Evolutionary conservation across 148 eudicot species (phyloP).

Genomic region (Silene uniflora): DNA sequence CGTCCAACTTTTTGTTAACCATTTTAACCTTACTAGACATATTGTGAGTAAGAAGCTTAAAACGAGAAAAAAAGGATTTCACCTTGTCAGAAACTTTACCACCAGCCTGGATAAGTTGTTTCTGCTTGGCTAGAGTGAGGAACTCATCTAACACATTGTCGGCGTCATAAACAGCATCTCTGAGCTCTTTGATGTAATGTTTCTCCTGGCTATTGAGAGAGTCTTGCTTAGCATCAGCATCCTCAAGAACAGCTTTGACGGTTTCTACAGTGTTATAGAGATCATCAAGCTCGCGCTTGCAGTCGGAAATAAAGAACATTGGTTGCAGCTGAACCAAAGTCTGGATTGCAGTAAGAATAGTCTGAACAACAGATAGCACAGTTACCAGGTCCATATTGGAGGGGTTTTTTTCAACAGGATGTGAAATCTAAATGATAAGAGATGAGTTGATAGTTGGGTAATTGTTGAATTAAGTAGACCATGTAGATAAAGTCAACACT

Average conservation of each 20-base stretch:
- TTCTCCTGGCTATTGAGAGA: neutral
- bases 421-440: too few species aligned
- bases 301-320: conserved; percentile 15
- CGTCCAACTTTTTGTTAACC: conserved; percentile 17
- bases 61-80: neutral
- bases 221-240: conserved; percentile 16
- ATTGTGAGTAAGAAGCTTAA: neutral
- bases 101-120: neutral
- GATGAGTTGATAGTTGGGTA: too few species aligned
- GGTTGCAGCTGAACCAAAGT: conserved; percentile 12
- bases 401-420: neutral
- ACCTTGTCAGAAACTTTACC: conserved; percentile 5
- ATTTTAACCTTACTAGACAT: neutral
- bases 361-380: conserved; percentile 7
- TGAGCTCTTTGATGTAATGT: conserved; percentile 22
- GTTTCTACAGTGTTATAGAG: conserved; percentile 19
- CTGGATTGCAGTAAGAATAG: conserved; percentile 12
- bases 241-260: conserved; percentile 24
- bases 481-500: too few species aligned
- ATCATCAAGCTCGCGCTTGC: conserved; percentile 23
- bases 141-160: conserved; percentile 30
- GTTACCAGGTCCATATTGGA: conserved; percentile 3
- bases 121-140: neutral
- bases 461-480: too few species aligned
- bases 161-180: conserved; percentile 22